phyloP scores from a whole-genome alignment of 2,329 filamentous ascomycete species.

The Colletotrichum destructivum region DNA sequence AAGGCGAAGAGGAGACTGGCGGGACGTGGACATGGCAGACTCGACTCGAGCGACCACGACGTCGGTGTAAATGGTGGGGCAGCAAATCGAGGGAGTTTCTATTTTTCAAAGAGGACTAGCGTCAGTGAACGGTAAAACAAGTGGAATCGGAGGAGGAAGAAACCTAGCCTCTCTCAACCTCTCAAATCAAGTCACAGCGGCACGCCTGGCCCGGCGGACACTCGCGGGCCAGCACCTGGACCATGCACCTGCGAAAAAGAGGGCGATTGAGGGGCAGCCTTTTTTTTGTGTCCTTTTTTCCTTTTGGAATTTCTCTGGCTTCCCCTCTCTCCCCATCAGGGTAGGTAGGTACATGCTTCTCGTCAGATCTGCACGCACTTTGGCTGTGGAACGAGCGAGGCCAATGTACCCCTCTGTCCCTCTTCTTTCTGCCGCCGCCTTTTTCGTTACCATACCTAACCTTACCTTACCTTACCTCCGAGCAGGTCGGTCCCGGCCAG shows the following conservation, averaged over 20 bases:
- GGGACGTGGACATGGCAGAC: neutral
- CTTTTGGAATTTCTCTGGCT: no score
- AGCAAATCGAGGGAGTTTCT: conserved; percentile 39
- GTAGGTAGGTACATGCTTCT: conserved; percentile 12
- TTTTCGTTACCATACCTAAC: conserved; percentile 12
- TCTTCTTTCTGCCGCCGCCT: neutral
- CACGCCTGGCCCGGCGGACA: conserved; percentile 29
- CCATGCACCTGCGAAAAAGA: conserved; percentile 3
- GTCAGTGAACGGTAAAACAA: conserved; percentile 38
- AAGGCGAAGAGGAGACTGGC: neutral
- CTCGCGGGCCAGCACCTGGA: conserved; percentile 13
- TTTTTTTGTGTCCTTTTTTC: neutral
- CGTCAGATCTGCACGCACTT: neutral
- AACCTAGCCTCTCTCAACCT: conserved; percentile 15
- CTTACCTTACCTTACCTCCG: conserved; percentile 32
- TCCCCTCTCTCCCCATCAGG: conserved; percentile 1
- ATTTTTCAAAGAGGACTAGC: conserved; percentile 35
- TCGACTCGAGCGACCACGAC: neutral
- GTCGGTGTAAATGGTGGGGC: conserved; percentile 38
- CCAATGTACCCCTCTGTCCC: neutral
- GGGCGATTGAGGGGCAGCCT: conserved; percentile 14
- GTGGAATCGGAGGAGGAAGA: conserved; percentile 26
- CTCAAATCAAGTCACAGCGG: conserved; percentile 35
- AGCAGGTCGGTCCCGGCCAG: conserved; percentile 28
- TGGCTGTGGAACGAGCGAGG: neutral